These are phyloP conservation scores for Termitomyces sp. DNA, from an alignment of 768 basidiomycete species.

Conservation along the genomic window DNA sequence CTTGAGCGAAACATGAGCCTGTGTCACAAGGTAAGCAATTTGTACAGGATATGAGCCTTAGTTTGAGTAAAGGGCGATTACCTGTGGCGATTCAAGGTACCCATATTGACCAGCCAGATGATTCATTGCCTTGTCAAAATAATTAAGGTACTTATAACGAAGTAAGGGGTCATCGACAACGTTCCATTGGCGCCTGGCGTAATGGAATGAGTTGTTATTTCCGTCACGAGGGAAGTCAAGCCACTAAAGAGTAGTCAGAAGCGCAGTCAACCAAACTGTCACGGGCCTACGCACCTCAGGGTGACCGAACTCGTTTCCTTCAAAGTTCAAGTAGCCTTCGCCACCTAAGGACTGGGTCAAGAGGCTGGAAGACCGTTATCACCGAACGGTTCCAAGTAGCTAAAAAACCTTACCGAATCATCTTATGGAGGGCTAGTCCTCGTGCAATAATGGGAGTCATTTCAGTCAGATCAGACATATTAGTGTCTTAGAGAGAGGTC, in stretches of 20 bases:
- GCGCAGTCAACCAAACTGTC: not conserved
- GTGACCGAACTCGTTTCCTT: conserved; percentile 98
- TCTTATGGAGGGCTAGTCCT: conserved; percentile 91
- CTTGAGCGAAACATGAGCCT: conserved; percentile 94
- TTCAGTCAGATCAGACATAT: conserved; percentile 86
- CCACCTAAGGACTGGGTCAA: conserved; percentile 91
- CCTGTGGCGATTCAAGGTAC: conserved; percentile 83
- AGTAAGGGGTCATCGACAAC: conserved; percentile 79
- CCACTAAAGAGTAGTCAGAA: conserved; percentile 52
- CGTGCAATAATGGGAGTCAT: conserved; percentile 84
- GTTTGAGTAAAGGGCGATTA: conserved; percentile 18
- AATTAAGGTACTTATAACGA: conserved; percentile 92
- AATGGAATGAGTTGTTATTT: conserved; percentile 93
- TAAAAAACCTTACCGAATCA: conserved; percentile 67
- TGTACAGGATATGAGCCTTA: not conserved
- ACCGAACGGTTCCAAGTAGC: conserved; percentile 9
- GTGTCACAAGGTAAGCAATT: conserved; percentile 9
- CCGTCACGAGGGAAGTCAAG: conserved; percentile 98
- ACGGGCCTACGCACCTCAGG: conserved; percentile 65
- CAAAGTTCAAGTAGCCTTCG: conserved; percentile 97
- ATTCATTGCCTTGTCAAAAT: conserved; percentile 94
- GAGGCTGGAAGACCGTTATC: conserved; percentile 43
- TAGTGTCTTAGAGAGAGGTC: conserved; percentile 52
- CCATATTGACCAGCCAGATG: conserved; percentile 67
- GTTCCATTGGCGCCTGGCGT: conserved; percentile 97